Evolutionary conservation across 371 early-diverging fungal species (phyloP).

Genomic region (Rhizomucor pusillus): DNA sequence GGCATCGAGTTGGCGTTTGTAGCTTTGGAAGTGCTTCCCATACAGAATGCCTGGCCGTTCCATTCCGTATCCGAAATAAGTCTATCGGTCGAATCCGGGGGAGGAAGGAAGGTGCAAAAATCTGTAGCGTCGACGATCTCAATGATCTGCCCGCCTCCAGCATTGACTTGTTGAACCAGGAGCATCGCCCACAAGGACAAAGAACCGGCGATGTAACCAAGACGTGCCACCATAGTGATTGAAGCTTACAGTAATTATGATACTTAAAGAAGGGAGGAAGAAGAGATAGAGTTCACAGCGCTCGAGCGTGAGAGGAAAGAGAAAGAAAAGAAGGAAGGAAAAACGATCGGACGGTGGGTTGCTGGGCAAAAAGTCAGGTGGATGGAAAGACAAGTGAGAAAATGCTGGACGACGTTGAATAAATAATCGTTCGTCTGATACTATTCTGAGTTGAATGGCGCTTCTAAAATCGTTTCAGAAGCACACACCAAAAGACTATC

Average conservation of each 20-base stretch:
- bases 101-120: slow-evolving; percentile 59
- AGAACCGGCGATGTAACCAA: slow-evolving; percentile 9
- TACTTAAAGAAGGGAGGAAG: slow-evolving; percentile 1
- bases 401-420: too few relatives aligned
- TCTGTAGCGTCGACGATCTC: slow-evolving; percentile 39
- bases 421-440: too few relatives aligned
- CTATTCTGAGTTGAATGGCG: too few relatives aligned
- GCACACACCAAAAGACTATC: too few relatives aligned
- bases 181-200: background rate
- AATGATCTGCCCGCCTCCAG: slow-evolving; percentile 26
- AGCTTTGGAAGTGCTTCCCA: slow-evolving; percentile 40
- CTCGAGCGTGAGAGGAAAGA: background rate
- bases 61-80: slow-evolving; percentile 46
- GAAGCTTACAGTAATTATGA: background rate
- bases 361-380: background rate
- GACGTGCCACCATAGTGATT: slow-evolving; percentile 1
- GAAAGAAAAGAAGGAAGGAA: slow-evolving; percentile 2
- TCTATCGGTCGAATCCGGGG: slow-evolving; percentile 29
- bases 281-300: background rate
- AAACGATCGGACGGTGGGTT: slow-evolving; percentile 1
- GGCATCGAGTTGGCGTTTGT: slow-evolving; percentile 33
- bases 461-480: too few relatives aligned
- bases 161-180: slow-evolving; percentile 6
- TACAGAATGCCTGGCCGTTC: slow-evolving; percentile 51
- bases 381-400: background rate